A percentile compares a stretch with the other conserved stretches of the same genome.
phyloP scores from a whole-genome alignment of 768 basidiomycete genomes.

The Trametes punicea region DNA sequence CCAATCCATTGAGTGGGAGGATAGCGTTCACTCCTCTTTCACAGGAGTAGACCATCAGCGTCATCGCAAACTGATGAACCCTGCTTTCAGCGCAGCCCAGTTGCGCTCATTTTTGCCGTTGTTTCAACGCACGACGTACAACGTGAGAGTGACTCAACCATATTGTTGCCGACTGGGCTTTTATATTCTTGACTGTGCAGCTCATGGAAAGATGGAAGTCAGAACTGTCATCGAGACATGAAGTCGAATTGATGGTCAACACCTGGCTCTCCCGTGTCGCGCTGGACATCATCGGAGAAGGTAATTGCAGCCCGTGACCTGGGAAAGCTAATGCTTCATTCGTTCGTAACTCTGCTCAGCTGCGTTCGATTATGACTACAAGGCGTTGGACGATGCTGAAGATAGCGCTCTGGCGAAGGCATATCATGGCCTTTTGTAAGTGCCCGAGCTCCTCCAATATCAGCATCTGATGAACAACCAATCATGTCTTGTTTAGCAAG shows the following conservation, averaged over 20 bases:
- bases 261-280: slow-evolving; percentile 21
- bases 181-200: neutral
- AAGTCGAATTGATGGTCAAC: slow-evolving; percentile 1
- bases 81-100: slow-evolving; percentile 19
- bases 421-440: slow-evolving; percentile 22
- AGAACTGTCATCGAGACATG: neutral
- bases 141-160: slow-evolving; percentile 2
- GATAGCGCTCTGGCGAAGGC: slow-evolving; percentile 12
- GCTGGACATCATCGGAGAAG: slow-evolving; percentile 25
- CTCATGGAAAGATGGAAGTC: slow-evolving; percentile 24
- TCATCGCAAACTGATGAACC: slow-evolving; percentile 24
- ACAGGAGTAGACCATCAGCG: slow-evolving; percentile 19
- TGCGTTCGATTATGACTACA: slow-evolving; percentile 23
- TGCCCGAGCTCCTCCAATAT: neutral
- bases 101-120: slow-evolving; percentile 21
- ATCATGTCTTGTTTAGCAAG: neutral
- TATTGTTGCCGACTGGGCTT: too few relatives aligned
- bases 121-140: slow-evolving; percentile 18
- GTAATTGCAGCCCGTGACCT: neutral
- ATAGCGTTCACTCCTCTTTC: too few relatives aligned
- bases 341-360: slow-evolving; percentile 7
- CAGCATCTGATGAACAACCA: neutral
- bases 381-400: slow-evolving; percentile 10
- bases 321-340: neutral
- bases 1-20: too few relatives aligned